Conservation (phyloP, 768 basidiomycete genomes). For the Podaxis sp. region DNA sequence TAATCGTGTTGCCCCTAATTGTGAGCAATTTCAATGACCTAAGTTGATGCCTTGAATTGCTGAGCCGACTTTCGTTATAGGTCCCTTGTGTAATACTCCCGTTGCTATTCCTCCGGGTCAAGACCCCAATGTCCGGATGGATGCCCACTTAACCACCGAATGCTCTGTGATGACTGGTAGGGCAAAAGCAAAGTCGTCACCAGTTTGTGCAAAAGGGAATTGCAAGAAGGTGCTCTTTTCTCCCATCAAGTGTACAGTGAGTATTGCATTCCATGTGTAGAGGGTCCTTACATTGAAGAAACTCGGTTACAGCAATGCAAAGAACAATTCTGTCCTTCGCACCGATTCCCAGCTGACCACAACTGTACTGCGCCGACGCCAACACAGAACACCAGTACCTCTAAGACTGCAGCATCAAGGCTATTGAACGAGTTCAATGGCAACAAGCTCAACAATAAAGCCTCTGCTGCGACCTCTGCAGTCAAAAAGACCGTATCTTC, state of each 20-base stretch:
- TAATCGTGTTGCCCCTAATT: conserved; percentile 76
- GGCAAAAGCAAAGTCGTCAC: conserved; percentile 43
- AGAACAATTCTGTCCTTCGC: conserved; percentile 71
- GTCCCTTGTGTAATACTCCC: conserved; percentile 75
- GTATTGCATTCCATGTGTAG: conserved; percentile 30
- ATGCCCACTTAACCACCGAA: conserved; percentile 63
- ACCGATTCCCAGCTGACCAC: conserved; percentile 80
- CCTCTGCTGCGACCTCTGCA: conserved; percentile 32
- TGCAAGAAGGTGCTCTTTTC: conserved; percentile 76
- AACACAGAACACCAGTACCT: conserved; percentile 17
- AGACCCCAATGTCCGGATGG: conserved; percentile 83
- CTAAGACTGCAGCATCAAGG: conserved; percentile 19
- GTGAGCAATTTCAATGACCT: conserved; percentile 36
- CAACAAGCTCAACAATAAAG: conserved; percentile 40
- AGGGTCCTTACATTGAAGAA: background rate
- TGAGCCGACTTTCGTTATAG: conserved; percentile 32
- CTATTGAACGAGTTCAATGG: conserved; percentile 36
- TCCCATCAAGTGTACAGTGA: conserved; percentile 72
- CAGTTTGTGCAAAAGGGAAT: conserved; percentile 56
- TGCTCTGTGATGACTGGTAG: conserved; percentile 73
- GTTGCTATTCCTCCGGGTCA: conserved; percentile 75
- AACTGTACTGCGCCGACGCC: conserved; percentile 39
- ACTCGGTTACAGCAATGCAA: conserved; percentile 55
- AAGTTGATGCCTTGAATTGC: background rate
- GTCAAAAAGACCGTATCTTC: conserved; percentile 16